Conservation (phyloP, 1,284 basidiomycete species). For the Ustilago shanxiensis region DNA sequence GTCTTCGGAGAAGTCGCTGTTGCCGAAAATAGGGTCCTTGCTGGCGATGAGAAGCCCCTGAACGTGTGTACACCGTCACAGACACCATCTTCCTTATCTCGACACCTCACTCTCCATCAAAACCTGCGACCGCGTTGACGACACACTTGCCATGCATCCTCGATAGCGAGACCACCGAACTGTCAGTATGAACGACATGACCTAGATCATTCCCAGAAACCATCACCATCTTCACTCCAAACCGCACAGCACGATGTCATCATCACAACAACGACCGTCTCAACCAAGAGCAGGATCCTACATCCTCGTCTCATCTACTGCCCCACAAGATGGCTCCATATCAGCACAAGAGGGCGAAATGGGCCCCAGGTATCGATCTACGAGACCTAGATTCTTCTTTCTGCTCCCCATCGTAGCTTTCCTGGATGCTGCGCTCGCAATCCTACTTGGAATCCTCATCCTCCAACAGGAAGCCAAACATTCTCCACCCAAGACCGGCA, state of each 20-base stretch:
- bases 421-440: slow-evolving; percentile 29
- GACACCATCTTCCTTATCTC: slow-evolving; percentile 4
- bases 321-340: slow-evolving; percentile 10
- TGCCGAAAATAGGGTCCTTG: slow-evolving; percentile 13
- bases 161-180: slow-evolving; percentile 14
- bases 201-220: not conserved
- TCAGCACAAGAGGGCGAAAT: not conserved
- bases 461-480: slow-evolving; percentile 26
- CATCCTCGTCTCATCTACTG: slow-evolving; percentile 41
- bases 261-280: slow-evolving; percentile 18
- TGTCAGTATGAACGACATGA: not conserved
- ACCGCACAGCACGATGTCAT: slow-evolving; percentile 21
- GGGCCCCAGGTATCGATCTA: not conserved
- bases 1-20: slow-evolving; percentile 9
- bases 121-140: not conserved
- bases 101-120: not conserved
- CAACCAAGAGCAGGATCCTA: slow-evolving; percentile 40
- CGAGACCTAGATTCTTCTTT: slow-evolving; percentile 32
- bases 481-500: not conserved
- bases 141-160: slow-evolving; percentile 12
- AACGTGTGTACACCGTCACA: slow-evolving; percentile 5
- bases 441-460: slow-evolving; percentile 37
- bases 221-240: not conserved
- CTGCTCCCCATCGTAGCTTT: slow-evolving; percentile 36
- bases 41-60: slow-evolving; percentile 18